These are phyloP conservation scores for Termitomyces sp. DNA, from an alignment of 768 basidiomycete genomes.

Conservation along the genomic window DNA sequence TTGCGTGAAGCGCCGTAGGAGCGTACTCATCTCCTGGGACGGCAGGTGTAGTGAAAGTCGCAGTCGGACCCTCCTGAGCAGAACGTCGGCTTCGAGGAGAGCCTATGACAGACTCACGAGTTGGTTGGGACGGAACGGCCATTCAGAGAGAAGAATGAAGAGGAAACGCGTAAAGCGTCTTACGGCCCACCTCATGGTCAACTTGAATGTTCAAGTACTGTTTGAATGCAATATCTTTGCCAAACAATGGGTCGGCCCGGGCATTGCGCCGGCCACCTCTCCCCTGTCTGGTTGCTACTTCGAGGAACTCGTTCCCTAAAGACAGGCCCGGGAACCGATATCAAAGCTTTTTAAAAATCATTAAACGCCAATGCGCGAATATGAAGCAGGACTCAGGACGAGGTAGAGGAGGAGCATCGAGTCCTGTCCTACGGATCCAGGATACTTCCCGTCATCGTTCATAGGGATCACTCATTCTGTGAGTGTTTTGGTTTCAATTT, in stretches of 20 bases:
- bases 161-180: not conserved
- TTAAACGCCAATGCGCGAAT: no score
- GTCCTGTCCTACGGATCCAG: no score
- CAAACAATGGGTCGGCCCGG: conserved; percentile 4
- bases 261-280: no score
- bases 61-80: not conserved
- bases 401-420: no score
- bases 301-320: no score
- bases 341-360: no score
- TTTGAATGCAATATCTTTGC: not conserved
- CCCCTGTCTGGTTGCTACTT: no score
- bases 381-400: no score
- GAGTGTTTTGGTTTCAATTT: no score
- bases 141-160: not conserved
- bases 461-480: no score
- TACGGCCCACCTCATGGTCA: conserved; percentile 1
- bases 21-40: conserved; percentile 7
- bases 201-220: not conserved
- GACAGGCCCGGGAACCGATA: no score
- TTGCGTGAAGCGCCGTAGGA: conserved; percentile 8
- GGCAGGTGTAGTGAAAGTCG: not conserved
- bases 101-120: not conserved
- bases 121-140: not conserved
- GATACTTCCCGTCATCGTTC: no score
- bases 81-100: conserved; percentile 6